Conservation (phyloP, 371 early-diverging fungal genomes). For the Rhizomucor miehei region DNA sequence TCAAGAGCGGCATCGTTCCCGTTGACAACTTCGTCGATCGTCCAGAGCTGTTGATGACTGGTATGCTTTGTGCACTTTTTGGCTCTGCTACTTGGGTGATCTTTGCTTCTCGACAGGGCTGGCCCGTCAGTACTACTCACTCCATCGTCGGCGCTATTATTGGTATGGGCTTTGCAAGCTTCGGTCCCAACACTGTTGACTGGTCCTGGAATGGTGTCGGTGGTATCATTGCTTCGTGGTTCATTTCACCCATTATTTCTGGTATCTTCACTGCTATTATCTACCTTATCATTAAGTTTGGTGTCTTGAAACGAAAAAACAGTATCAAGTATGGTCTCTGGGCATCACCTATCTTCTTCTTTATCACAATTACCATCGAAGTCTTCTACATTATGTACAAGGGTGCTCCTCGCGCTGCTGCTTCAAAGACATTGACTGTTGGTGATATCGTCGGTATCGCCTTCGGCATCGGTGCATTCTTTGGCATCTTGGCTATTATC, state of each 20-base stretch:
- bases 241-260: conserved; percentile 70
- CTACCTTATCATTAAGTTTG: conserved; percentile 63
- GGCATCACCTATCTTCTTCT: conserved; percentile 82
- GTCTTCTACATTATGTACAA: conserved; percentile 77
- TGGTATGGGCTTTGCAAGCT: conserved; percentile 77
- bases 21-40: conserved; percentile 42
- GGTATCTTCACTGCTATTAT: conserved; percentile 67
- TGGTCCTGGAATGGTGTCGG: conserved; percentile 75
- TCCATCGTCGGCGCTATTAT: conserved; percentile 79
- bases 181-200: conserved; percentile 61
- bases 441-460: conserved; percentile 57
- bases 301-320: conserved; percentile 61
- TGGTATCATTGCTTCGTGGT: conserved; percentile 77
- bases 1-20: conserved; percentile 70
- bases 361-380: conserved; percentile 66
- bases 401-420: conserved; percentile 55
- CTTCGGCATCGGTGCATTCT: conserved; percentile 53
- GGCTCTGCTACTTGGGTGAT: conserved; percentile 80
- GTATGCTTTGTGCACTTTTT: conserved; percentile 79
- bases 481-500: conserved; percentile 54
- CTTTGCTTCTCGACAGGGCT: conserved; percentile 60
- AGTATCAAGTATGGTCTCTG: conserved; percentile 72
- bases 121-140: conserved; percentile 61
- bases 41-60: conserved; percentile 79
- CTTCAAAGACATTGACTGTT: conserved; percentile 26